Percentiles rank a stretch among this genome's conserved stretches.
These are phyloP conservation scores for Neurospora sp. DNA, from an alignment of 495 filamentous ascomycete species.

Conservation along the genomic window DNA sequence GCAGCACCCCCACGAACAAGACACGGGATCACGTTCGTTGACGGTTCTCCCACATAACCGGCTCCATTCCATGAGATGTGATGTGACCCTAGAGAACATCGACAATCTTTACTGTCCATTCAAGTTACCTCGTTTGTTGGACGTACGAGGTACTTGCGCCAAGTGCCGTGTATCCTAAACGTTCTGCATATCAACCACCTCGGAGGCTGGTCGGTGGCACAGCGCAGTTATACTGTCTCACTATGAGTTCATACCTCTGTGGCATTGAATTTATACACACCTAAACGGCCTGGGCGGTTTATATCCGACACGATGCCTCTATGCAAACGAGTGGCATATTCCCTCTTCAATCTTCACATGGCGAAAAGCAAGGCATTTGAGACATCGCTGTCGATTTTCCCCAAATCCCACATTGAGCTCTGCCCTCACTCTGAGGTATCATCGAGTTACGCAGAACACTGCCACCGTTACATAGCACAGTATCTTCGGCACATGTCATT, in stretches of 20 bases:
- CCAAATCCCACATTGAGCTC: not conserved
- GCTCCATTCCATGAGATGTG: not conserved
- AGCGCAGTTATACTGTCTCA: not conserved
- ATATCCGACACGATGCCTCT: not conserved
- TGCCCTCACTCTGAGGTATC: not conserved
- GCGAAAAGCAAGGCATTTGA: not conserved
- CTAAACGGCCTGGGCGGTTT: not conserved
- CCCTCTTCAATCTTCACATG: not conserved
- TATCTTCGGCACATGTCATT: not conserved
- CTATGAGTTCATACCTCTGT: not conserved
- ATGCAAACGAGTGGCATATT: not conserved
- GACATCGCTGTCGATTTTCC: not conserved
- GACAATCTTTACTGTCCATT: not conserved
- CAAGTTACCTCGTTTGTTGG: not conserved
- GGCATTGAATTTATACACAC: not conserved
- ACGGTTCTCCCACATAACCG: not conserved
- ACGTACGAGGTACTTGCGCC: not conserved
- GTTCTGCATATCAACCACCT: not conserved
- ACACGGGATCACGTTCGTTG: not conserved
- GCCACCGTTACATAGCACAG: not conserved
- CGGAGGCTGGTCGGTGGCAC: not conserved
- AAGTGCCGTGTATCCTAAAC: not conserved
- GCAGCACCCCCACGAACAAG: not conserved
- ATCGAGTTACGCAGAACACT: not conserved
- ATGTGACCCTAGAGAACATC: not conserved